Percentiles rank a stretch among this genome's conserved stretches.
Evolutionary conservation across 139 green algal genomes (phyloP).

Genomic region (Chlamydomonas schloesseri): DNA sequence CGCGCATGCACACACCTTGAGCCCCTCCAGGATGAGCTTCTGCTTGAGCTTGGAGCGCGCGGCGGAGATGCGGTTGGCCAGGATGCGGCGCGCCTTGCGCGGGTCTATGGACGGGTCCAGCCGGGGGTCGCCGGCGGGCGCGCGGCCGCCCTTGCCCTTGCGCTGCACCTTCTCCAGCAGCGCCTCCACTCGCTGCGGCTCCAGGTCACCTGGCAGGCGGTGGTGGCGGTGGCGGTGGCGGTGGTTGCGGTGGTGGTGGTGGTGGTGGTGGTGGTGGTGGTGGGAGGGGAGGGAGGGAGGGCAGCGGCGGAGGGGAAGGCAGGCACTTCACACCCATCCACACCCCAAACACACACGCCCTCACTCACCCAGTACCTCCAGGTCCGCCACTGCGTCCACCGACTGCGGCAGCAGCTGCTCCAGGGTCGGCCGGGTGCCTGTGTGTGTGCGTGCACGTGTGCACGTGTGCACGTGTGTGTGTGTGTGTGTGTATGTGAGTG

Average conservation of each 20-base stretch:
- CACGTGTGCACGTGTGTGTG: too few relatives aligned
- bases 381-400: not conserved
- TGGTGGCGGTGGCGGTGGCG: not conserved
- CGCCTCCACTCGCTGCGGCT: not conserved
- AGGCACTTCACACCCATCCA: not conserved
- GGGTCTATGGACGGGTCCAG: slow-evolving; percentile 86
- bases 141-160: slow-evolving; percentile 80
- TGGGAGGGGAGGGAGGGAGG: not conserved
- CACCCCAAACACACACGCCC: too few relatives aligned
- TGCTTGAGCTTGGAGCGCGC: slow-evolving; percentile 87
- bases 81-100: slow-evolving; percentile 80
- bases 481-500: too few relatives aligned
- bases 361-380: slow-evolving; percentile 32
- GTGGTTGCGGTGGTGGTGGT: not conserved
- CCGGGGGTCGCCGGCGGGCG: slow-evolving; percentile 79
- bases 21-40: slow-evolving; percentile 60
- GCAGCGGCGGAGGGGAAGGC: too few relatives aligned
- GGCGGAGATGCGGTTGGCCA: slow-evolving; percentile 79
- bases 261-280: not conserved
- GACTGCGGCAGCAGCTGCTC: slow-evolving; percentile 29
- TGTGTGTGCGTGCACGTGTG: not conserved
- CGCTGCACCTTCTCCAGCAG: slow-evolving; percentile 44
- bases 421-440: slow-evolving; percentile 3
- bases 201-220: slow-evolving; percentile 24
- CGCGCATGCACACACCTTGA: slow-evolving; percentile 16